phyloP scores from a whole-genome alignment of 176 grass and related monocot genomes.

The Bromus sterilis region DNA sequence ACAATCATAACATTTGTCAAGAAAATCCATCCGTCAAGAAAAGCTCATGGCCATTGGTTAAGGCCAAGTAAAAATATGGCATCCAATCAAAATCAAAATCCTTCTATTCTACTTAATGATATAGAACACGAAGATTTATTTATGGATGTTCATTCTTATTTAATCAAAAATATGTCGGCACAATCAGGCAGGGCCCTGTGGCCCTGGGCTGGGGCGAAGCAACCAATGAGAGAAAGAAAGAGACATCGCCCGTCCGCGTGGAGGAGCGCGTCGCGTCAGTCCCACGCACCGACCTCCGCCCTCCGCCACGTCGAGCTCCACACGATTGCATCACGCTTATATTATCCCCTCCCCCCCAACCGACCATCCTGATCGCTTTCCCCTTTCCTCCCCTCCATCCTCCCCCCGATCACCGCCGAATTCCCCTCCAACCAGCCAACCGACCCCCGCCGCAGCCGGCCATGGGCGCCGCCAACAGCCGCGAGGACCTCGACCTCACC shows the following conservation, averaged over 20 bases:
- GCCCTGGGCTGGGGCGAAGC: too few relatives aligned
- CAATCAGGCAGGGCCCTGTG: too few relatives aligned
- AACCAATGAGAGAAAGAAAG: too few relatives aligned
- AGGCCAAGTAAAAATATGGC: too few relatives aligned
- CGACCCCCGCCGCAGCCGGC: background rate
- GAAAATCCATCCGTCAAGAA: too few relatives aligned
- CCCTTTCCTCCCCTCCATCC: background rate
- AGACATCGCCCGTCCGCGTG: background rate
- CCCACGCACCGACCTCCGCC: background rate
- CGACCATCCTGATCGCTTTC: background rate
- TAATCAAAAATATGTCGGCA: too few relatives aligned
- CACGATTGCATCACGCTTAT: background rate
- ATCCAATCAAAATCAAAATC: too few relatives aligned
- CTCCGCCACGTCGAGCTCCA: background rate
- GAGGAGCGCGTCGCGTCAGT: conserved; percentile 2
- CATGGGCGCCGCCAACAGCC: conserved; percentile 87
- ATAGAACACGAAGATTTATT: too few relatives aligned
- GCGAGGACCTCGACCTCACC: conserved; percentile 73
- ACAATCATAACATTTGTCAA: too few relatives aligned
- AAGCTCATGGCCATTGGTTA: too few relatives aligned
- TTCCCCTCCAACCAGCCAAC: background rate
- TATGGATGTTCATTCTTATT: too few relatives aligned
- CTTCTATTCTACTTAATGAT: too few relatives aligned
- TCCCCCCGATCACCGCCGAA: background rate
- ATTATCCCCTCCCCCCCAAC: background rate